phyloP scores from a whole-genome alignment of 805 yeast genomes.

The Candida corydali region DNA sequence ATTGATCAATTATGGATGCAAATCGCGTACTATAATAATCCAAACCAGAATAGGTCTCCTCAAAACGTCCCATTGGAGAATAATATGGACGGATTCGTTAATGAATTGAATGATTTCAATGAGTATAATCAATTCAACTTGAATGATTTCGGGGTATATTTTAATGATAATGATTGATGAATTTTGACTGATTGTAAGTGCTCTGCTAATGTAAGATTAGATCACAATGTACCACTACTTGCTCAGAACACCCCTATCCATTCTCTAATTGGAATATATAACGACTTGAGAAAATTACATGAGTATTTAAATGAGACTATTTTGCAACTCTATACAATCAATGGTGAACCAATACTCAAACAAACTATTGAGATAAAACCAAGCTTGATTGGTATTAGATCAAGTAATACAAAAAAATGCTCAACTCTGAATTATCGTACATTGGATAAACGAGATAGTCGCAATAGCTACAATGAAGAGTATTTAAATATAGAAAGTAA shows the following conservation, averaged over 20 bases:
- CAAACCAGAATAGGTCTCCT: neutral
- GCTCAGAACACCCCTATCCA: conserved; percentile 10
- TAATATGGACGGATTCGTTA: neutral
- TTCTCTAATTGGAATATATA: conserved; percentile 42
- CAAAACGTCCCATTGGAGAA: neutral
- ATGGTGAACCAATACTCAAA: conserved; percentile 43
- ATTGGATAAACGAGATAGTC: conserved; percentile 35
- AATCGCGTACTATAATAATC: conserved; percentile 12
- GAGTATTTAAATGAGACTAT: conserved; percentile 12
- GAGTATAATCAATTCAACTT: neutral
- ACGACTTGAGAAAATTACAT: conserved; percentile 48
- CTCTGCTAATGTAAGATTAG: no score
- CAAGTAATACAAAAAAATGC: conserved; percentile 19
- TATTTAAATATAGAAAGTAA: conserved; percentile 20
- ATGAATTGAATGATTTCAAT: neutral
- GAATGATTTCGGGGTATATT: neutral
- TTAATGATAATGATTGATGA: neutral
- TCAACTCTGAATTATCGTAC: conserved; percentile 21
- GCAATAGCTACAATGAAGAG: conserved; percentile 18
- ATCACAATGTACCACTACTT: no score
- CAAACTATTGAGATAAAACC: conserved; percentile 13
- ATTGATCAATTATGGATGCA: conserved; percentile 36
- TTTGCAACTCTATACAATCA: conserved; percentile 45
- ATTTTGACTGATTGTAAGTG: no score
- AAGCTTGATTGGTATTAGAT: conserved; percentile 27